Evolutionary conservation across 306 rosid genomes (phyloP).

Genomic region (Quercus robur): DNA sequence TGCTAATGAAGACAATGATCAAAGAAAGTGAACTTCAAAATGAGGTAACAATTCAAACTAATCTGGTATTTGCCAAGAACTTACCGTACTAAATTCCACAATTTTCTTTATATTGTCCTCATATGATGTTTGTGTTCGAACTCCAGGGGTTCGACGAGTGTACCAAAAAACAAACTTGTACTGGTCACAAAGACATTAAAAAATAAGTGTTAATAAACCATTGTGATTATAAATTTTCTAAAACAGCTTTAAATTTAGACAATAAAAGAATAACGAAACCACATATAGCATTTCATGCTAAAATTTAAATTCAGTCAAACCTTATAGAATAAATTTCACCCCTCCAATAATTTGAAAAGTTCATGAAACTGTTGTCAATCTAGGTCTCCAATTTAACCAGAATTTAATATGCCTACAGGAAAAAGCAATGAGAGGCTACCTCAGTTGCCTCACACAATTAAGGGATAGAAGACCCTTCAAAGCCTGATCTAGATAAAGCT

Average conservation of each 20-base stretch:
- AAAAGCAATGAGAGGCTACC: not conserved
- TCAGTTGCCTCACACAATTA: not conserved
- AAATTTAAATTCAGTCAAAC: not conserved
- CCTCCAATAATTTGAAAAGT: not conserved
- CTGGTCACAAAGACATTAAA: constrained; percentile 36
- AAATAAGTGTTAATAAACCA: not conserved
- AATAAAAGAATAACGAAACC: not conserved
- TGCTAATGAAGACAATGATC: not conserved
- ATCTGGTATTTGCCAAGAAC: constrained; percentile 9
- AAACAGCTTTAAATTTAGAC: not conserved
- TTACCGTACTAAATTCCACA: constrained; percentile 82
- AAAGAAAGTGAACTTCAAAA: constrained; percentile 7
- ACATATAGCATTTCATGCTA: not conserved
- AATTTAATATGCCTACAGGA: not conserved
- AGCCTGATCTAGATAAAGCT: not conserved
- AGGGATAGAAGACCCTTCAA: not conserved
- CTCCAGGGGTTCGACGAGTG: constrained; percentile 92
- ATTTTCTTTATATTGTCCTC: constrained; percentile 93
- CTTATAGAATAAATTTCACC: not conserved
- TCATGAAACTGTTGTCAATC: not conserved
- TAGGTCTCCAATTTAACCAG: not conserved
- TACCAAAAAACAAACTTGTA: constrained; percentile 84
- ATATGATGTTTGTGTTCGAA: constrained; percentile 69
- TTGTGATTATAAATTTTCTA: not conserved
- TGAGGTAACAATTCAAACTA: not conserved